A percentile compares a stretch with the other conserved stretches of the same genome.
phyloP scores from a whole-genome alignment of 1,139 yeast species.

The Saccharomyces hybrid region DNA sequence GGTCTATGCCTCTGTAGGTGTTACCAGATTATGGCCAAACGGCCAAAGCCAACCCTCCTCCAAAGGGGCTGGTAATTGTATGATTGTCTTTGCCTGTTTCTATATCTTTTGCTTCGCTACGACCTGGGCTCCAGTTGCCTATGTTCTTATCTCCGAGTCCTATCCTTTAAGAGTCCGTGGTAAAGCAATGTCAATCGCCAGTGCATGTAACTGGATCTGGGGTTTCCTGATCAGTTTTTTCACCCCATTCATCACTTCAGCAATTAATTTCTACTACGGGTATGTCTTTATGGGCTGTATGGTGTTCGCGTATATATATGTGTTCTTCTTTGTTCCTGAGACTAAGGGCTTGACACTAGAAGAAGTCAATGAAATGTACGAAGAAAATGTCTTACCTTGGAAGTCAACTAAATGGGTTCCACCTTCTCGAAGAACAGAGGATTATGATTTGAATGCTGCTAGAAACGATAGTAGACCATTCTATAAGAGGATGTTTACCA shows the following conservation, averaged over 20 bases:
- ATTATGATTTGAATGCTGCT: slow-evolving; percentile 13
- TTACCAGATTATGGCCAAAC: slow-evolving; percentile 49
- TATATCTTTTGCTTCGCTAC: slow-evolving; percentile 74
- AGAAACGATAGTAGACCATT: slow-evolving; percentile 13
- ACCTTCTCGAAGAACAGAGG: slow-evolving; percentile 28
- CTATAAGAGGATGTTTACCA: slow-evolving; percentile 21
- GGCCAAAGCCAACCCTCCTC: slow-evolving; percentile 44
- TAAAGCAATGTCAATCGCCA: slow-evolving; percentile 66
- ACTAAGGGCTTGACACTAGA: slow-evolving; percentile 64
- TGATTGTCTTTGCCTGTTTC: slow-evolving; percentile 71
- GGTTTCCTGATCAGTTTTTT: slow-evolving; percentile 69
- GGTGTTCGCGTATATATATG: slow-evolving; percentile 50
- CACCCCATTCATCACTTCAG: slow-evolving; percentile 57
- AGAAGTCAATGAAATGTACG: slow-evolving; percentile 57
- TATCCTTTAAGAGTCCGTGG: slow-evolving; percentile 72
- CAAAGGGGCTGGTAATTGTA: slow-evolving; percentile 56
- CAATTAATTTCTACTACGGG: slow-evolving; percentile 42
- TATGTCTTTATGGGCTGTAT: slow-evolving; percentile 66
- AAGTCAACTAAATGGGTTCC: slow-evolving; percentile 31
- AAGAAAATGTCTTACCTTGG: slow-evolving; percentile 37
- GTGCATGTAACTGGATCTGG: slow-evolving; percentile 68
- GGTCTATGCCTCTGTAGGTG: slow-evolving; percentile 60
- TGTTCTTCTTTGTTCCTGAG: slow-evolving; percentile 57
- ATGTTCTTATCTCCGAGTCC: slow-evolving; percentile 62
- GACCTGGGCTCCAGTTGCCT: slow-evolving; percentile 80